phyloP scores from a whole-genome alignment of 768 basidiomycete species.

The Rossbeevera mucosa region DNA sequence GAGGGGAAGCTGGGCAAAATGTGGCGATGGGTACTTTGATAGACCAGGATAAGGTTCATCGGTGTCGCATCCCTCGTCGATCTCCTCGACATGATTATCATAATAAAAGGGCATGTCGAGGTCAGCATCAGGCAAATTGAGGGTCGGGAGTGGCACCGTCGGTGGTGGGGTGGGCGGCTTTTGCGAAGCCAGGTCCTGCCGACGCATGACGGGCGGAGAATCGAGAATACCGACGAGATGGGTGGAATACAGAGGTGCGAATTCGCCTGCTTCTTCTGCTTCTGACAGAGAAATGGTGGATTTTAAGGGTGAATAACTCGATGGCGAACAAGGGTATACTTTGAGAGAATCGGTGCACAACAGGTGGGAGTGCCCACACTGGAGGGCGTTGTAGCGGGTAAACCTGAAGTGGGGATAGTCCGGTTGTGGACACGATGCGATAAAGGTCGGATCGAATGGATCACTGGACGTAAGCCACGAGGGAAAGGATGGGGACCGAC shows the following conservation, averaged over 20 bases:
- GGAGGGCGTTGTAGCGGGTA: constrained; percentile 13
- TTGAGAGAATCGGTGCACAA: constrained; percentile 18
- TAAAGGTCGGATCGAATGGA: constrained; percentile 21
- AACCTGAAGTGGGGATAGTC: constrained; percentile 14
- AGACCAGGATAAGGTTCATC: constrained; percentile 18
- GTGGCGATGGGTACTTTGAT: constrained; percentile 15
- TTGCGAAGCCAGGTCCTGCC: constrained; percentile 26
- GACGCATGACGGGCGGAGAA: constrained; percentile 33
- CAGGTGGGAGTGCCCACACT: constrained; percentile 8
- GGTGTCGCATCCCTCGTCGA: constrained; percentile 16
- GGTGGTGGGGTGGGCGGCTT: constrained; percentile 41
- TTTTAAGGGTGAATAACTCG: constrained; percentile 23
- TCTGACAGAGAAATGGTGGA: constrained; percentile 17
- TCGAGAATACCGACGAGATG: constrained; percentile 32
- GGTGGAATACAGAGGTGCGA: constrained; percentile 18
- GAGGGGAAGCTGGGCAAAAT: constrained; percentile 17
- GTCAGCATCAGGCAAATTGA: constrained; percentile 36
- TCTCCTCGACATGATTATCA: constrained; percentile 11
- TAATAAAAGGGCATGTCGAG: constrained; percentile 14
- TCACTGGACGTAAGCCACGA: constrained; percentile 19
- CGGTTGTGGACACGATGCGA: constrained; percentile 16
- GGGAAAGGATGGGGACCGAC: constrained; percentile 10
- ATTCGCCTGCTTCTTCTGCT: constrained; percentile 23
- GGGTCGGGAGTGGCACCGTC: constrained; percentile 36
- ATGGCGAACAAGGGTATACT: constrained; percentile 29